These are phyloP conservation scores for Cardiospermum halicacabum DNA, from an alignment of 345 rosid species.

Conservation along the genomic window DNA sequence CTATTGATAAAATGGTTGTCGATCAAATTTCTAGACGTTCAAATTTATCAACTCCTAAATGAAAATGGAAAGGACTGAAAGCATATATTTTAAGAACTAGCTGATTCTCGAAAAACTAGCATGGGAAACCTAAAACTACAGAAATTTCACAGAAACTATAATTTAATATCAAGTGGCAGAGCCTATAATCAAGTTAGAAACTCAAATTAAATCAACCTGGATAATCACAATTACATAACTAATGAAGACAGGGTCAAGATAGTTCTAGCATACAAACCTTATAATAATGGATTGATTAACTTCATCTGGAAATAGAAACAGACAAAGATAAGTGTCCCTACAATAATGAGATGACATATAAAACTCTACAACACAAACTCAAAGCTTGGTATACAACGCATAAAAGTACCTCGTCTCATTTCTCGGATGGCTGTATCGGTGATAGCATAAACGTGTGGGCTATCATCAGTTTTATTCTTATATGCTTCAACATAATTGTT, in stretches of 20 bases:
- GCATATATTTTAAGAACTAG: neutral
- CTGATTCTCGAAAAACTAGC: neutral
- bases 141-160: neutral
- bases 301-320: constrained; percentile 68
- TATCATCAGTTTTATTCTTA: constrained; percentile 64
- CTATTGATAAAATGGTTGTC: neutral
- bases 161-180: neutral
- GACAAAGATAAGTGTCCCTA: constrained; percentile 22
- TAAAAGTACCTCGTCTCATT: constrained; percentile 78
- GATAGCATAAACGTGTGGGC: constrained; percentile 94
- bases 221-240: neutral
- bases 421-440: constrained; percentile 96
- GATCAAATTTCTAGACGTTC: neutral
- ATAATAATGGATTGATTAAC: constrained; percentile 97
- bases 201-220: neutral
- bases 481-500: constrained; percentile 75
- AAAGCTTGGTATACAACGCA: constrained; percentile 12
- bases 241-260: constrained; percentile 1
- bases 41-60: neutral
- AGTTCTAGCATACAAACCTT: constrained; percentile 53
- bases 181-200: neutral
- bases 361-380: neutral
- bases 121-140: neutral
- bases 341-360: constrained; percentile 1
- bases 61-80: neutral